Conservation (phyloP, 176 grass and related monocot species). For the Aechmea fasciata region DNA sequence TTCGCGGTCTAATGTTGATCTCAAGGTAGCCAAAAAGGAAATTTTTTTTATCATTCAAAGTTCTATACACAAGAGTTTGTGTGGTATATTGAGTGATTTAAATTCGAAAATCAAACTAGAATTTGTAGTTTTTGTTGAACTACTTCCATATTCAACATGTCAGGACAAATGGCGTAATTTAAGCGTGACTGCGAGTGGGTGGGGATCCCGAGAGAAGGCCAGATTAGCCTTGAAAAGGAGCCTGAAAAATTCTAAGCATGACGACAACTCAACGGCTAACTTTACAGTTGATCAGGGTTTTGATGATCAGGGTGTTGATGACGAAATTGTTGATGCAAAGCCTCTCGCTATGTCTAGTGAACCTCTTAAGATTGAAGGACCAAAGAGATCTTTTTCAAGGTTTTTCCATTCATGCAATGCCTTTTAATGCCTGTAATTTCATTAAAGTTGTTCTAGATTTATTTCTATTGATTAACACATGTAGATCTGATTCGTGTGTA, state of each 20-base stretch:
- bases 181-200: slow-evolving; percentile 65
- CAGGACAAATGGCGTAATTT: slow-evolving; percentile 99
- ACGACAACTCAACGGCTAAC: slow-evolving; percentile 29
- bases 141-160: not conserved
- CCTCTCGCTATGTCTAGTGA: slow-evolving; percentile 50
- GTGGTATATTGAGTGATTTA: not conserved
- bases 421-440: not conserved
- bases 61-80: not conserved
- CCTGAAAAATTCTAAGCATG: slow-evolving; percentile 28
- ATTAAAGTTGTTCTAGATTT: not conserved
- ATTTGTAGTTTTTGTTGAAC: not conserved
- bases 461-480: too few relatives aligned
- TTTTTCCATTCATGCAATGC: slow-evolving; percentile 22
- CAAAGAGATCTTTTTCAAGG: slow-evolving; percentile 52
- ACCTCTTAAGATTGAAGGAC: slow-evolving; percentile 24
- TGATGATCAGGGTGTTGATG: slow-evolving; percentile 16
- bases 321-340: slow-evolving; percentile 37
- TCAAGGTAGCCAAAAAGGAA: slow-evolving; percentile 48
- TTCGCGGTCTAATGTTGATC: slow-evolving; percentile 90
- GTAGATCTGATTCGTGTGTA: too few relatives aligned
- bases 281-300: slow-evolving; percentile 22
- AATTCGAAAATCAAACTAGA: not conserved
- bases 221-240: slow-evolving; percentile 58
- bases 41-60: not conserved
- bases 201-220: slow-evolving; percentile 66